phyloP scores from a whole-genome alignment of 208 protist genomes.

The Endotrypanum monterogeii region DNA sequence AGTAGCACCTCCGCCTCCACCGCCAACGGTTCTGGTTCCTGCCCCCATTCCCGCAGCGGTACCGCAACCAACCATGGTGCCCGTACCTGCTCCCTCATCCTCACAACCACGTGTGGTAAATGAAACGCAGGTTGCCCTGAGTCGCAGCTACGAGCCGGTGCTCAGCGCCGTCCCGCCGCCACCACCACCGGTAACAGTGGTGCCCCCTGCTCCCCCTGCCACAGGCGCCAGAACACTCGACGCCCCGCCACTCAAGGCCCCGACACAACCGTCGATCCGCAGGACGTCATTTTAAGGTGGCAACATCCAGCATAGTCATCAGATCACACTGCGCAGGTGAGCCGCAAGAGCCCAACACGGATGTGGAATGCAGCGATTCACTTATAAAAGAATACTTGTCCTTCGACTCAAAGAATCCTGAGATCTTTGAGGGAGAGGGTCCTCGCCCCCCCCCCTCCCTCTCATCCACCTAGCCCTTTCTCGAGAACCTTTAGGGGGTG shows the following conservation, averaged over 20 bases:
- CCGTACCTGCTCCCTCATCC: not conserved
- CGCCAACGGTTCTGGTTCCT: constrained; percentile 1
- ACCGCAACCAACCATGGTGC: constrained; percentile 7
- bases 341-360: not conserved
- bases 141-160: constrained; percentile 48
- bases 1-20: constrained; percentile 3
- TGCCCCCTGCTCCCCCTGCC: constrained; percentile 5
- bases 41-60: not conserved
- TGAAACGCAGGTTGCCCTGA: constrained; percentile 27
- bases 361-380: not conserved
- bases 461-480: not conserved
- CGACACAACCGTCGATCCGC: constrained; percentile 5
- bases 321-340: not conserved
- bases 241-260: constrained; percentile 6
- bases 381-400: not conserved
- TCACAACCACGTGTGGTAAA: constrained; percentile 7
- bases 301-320: not conserved
- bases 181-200: constrained; percentile 12
- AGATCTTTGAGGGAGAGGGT: no score
- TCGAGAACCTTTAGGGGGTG: not conserved
- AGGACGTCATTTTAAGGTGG: constrained; percentile 33
- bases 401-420: not conserved
- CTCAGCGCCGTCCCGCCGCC: constrained; percentile 26
- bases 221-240: not conserved
- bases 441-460: not conserved